Evolutionary conservation across 2,329 filamentous ascomycete species (phyloP).

Genomic region (Monosporascus sp.): DNA sequence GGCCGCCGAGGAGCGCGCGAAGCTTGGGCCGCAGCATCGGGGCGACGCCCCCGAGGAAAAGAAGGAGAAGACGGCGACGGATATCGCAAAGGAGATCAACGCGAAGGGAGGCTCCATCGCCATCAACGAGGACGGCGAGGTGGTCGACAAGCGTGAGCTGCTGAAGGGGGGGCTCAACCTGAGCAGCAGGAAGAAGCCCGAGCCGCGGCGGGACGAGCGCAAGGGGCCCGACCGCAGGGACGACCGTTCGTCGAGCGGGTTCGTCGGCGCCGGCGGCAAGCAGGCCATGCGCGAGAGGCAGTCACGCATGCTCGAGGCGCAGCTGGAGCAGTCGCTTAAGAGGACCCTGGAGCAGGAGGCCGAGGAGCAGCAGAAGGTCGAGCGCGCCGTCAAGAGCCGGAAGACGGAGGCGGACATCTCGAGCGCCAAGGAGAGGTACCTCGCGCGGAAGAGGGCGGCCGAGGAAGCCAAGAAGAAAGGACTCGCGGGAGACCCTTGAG

Average conservation of each 20-base stretch:
- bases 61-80: slow-evolving; percentile 51
- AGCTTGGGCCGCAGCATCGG: slow-evolving; percentile 28
- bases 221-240: slow-evolving; percentile 22
- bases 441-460: slow-evolving; percentile 69
- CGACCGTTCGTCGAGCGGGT: slow-evolving; percentile 23
- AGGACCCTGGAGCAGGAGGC: slow-evolving; percentile 64
- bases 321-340: slow-evolving; percentile 69
- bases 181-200: slow-evolving; percentile 53
- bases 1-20: slow-evolving; percentile 53
- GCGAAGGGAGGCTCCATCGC: slow-evolving; percentile 56
- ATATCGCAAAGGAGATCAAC: slow-evolving; percentile 63
- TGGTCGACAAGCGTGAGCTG: slow-evolving; percentile 79
- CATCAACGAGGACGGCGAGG: slow-evolving; percentile 76
- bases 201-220: slow-evolving; percentile 28
- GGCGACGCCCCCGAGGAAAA: slow-evolving; percentile 31
- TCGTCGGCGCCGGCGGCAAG: slow-evolving; percentile 46
- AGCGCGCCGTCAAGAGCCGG: slow-evolving; percentile 65
- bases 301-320: slow-evolving; percentile 71
- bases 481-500: slow-evolving; percentile 7
- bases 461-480: slow-evolving; percentile 58
- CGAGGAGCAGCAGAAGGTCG: slow-evolving; percentile 54
- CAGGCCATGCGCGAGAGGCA: slow-evolving; percentile 70
- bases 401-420: slow-evolving; percentile 74
- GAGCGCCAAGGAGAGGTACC: slow-evolving; percentile 72
- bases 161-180: slow-evolving; percentile 72